Evolutionary conservation across 2,329 filamentous ascomycete species (phyloP).

Genomic region (Fusarium sp.): DNA sequence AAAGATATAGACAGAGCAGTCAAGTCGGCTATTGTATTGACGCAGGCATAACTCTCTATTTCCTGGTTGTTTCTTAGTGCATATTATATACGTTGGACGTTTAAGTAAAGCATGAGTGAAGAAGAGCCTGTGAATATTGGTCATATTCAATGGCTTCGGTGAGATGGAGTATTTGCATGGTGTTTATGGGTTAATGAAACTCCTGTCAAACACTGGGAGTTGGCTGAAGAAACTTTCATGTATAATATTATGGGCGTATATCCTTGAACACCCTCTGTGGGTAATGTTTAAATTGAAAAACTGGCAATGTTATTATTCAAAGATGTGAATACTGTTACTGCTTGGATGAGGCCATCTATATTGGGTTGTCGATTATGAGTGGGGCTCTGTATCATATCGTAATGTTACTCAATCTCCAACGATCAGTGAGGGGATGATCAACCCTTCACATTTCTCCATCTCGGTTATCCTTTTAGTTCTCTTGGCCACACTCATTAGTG

Average conservation of each 20-base stretch:
- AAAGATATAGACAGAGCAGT: constrained; percentile 53
- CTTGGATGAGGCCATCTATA: background rate
- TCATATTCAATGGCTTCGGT: background rate
- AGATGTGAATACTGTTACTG: background rate
- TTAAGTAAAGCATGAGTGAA: background rate
- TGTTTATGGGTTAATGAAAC: background rate
- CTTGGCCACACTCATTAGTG: background rate
- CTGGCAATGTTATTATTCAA: background rate
- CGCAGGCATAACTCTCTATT: background rate
- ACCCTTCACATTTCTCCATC: background rate
- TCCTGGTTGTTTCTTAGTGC: background rate
- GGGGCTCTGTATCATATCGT: constrained; percentile 10
- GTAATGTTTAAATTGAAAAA: background rate
- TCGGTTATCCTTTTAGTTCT: background rate
- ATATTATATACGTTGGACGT: background rate
- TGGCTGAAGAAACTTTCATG: background rate
- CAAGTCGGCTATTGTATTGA: constrained; percentile 36
- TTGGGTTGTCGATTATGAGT: constrained; percentile 10
- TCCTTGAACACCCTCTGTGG: background rate
- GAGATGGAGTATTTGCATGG: constrained; percentile 12
- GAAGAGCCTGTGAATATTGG: background rate
- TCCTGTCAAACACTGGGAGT: background rate
- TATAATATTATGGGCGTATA: background rate
- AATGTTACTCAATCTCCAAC: background rate
- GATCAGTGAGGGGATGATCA: constrained; percentile 13